Percentiles rank a stretch among this genome's conserved stretches.
phyloP scores from a whole-genome alignment of 192 early-diverging fungal genomes.

The Backusella morwellensis region DNA sequence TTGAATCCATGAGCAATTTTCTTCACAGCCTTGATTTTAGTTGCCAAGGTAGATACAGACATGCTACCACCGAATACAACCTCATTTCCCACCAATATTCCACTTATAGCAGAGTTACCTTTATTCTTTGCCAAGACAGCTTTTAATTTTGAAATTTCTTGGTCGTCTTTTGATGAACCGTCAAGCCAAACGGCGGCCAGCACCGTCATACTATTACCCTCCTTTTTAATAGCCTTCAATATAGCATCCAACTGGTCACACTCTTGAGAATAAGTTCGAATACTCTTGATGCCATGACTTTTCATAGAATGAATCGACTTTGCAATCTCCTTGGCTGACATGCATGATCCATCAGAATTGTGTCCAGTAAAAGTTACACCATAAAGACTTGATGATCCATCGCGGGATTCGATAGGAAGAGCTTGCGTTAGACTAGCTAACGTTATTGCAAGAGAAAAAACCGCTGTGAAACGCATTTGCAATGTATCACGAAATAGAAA shows the following conservation, averaged over 20 bases:
- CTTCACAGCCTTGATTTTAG: constrained; percentile 31
- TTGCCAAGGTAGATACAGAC: constrained; percentile 6
- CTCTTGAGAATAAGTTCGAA: constrained; percentile 40
- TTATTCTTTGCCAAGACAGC: background rate
- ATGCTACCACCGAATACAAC: constrained; percentile 10
- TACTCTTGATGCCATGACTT: constrained; percentile 19
- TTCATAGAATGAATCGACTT: constrained; percentile 16
- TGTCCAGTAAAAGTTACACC: constrained; percentile 21
- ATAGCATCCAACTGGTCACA: constrained; percentile 26
- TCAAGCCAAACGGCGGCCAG: constrained; percentile 32
- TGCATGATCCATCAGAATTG: constrained; percentile 23
- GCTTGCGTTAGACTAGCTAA: constrained; percentile 13
- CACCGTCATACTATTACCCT: constrained; percentile 25
- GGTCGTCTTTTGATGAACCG: constrained; percentile 11
- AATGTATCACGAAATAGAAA: background rate
- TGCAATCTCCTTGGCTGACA: background rate
- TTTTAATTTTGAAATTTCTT: constrained; percentile 20
- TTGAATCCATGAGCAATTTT: constrained; percentile 13
- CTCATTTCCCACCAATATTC: constrained; percentile 30
- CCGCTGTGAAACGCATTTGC: constrained; percentile 11
- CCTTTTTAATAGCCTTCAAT: constrained; percentile 18
- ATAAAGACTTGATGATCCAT: background rate
- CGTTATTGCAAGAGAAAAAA: constrained; percentile 14
- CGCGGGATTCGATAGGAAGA: constrained; percentile 2
- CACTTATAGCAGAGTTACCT: constrained; percentile 9